Evolutionary conservation across 2,329 filamentous ascomycete genomes (phyloP).

Genomic region (Chalaropsis ovoidea): DNA sequence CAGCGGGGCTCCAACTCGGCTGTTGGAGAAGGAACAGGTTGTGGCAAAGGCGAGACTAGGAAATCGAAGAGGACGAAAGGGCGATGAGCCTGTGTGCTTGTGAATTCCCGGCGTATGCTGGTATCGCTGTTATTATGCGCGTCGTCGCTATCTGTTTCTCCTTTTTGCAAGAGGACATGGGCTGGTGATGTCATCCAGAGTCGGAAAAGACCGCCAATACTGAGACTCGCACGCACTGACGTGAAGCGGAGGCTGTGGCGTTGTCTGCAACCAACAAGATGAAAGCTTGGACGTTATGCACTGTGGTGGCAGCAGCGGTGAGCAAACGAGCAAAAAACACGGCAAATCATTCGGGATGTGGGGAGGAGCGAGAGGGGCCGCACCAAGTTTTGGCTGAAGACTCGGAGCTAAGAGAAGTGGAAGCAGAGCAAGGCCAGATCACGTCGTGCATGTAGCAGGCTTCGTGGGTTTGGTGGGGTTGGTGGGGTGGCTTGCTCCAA

Average conservation of each 20-base stretch:
- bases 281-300: background rate
- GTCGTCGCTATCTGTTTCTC: background rate
- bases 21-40: background rate
- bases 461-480: background rate
- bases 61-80: background rate
- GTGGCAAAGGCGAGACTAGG: conserved; percentile 1
- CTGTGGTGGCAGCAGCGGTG: conserved; percentile 4
- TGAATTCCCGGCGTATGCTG: background rate
- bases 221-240: conserved; percentile 10
- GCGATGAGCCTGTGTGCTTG: background rate
- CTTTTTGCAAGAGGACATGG: background rate
- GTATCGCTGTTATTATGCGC: background rate
- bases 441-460: background rate
- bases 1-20: background rate
- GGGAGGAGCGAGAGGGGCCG: background rate
- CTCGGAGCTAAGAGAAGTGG: background rate
- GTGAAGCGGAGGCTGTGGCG: background rate
- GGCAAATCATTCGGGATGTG: background rate
- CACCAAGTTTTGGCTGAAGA: background rate
- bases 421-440: background rate
- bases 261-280: conserved; percentile 1
- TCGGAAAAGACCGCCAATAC: conserved; percentile 9
- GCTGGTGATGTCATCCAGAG: background rate
- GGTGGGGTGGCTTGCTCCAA: background rate
- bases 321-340: conserved; percentile 10